phyloP scores from a whole-genome alignment of 805 yeast genomes.

The Kuraishia cidri region DNA sequence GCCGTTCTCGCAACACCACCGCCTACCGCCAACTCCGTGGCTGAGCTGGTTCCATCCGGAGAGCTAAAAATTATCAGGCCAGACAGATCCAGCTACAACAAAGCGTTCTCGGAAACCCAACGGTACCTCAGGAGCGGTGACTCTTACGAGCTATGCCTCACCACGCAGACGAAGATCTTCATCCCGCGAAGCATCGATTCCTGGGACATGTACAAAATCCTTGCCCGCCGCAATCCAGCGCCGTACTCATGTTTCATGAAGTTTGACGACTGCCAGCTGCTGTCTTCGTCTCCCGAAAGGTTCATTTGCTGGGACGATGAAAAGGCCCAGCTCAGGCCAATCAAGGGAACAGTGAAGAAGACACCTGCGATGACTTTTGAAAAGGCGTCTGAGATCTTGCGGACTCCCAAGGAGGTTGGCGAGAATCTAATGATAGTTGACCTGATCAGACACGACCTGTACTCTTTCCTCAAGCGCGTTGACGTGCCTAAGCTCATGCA shows the following conservation, averaged over 20 bases:
- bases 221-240: conserved; percentile 75
- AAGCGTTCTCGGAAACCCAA: conserved; percentile 57
- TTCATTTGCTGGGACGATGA: conserved; percentile 69
- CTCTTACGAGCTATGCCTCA: conserved; percentile 88
- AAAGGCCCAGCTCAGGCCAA: conserved; percentile 79
- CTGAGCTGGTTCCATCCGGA: conserved; percentile 3
- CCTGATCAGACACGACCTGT: conserved; percentile 84
- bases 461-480: conserved; percentile 56
- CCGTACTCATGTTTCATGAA: conserved; percentile 82
- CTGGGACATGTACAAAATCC: conserved; percentile 74
- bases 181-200: conserved; percentile 42
- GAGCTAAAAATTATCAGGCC: conserved; percentile 35
- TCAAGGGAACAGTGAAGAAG: conserved; percentile 89
- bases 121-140: conserved; percentile 67
- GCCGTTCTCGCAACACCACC: no score
- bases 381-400: conserved; percentile 54
- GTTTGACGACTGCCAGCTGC: conserved; percentile 52
- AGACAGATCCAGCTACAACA: conserved; percentile 38
- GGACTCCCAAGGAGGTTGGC: conserved; percentile 88
- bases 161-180: conserved; percentile 58
- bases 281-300: conserved; percentile 93
- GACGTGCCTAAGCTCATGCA: conserved; percentile 73
- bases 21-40: conserved; percentile 1
- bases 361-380: conserved; percentile 40
- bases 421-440: conserved; percentile 97